These are phyloP conservation scores for Wickerhamiella kazuoi DNA, from an alignment of 805 yeast genomes.

Conservation along the genomic window DNA sequence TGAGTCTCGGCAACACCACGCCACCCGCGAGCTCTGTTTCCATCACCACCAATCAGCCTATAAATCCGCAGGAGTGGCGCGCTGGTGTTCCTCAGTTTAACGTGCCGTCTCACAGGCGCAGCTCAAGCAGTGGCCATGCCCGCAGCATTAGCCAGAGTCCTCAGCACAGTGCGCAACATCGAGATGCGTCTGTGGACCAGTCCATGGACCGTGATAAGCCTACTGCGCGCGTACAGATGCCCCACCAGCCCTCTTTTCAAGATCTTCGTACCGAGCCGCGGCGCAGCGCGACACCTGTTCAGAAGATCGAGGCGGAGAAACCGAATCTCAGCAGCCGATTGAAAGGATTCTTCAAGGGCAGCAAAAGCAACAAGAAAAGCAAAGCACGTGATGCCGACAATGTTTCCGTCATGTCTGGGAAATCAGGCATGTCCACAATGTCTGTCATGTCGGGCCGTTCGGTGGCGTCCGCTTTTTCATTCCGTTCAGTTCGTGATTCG, in stretches of 20 bases:
- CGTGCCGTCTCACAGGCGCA: too few species aligned
- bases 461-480: conserved; percentile 15
- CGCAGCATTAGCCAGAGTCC: too few species aligned
- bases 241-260: background rate
- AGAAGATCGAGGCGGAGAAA: background rate
- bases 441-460: conserved; percentile 16
- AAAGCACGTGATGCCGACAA: background rate
- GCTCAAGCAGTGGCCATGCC: too few species aligned
- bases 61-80: background rate
- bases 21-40: too few species aligned
- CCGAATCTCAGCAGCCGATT: background rate
- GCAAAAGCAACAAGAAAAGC: background rate
- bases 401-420: conserved; percentile 1
- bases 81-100: background rate
- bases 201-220: too few species aligned
- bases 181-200: too few species aligned
- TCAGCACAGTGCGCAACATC: too few species aligned
- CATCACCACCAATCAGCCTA: background rate
- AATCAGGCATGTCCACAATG: conserved; percentile 1
- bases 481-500: conserved; percentile 11
- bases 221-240: too few species aligned
- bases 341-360: background rate
- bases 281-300: background rate
- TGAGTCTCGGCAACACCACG: too few species aligned
- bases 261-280: background rate